These are phyloP conservation scores for Polychytrium aggregatum DNA, from an alignment of 192 early-diverging fungal species.

Conservation along the genomic window DNA sequence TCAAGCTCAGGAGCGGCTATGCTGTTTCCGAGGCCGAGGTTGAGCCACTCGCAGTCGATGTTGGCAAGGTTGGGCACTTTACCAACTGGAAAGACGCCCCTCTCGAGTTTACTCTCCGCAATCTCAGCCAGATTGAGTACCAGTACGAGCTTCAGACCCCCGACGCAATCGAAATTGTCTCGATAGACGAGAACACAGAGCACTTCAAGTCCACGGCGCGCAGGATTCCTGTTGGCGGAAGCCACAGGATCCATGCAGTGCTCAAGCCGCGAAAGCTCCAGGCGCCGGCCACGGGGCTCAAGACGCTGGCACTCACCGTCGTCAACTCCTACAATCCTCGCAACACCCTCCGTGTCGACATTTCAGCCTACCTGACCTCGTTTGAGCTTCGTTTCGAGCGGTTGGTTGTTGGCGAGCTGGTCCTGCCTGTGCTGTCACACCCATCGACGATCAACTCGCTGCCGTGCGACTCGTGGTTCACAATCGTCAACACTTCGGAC, in stretches of 20 bases:
- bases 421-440: conserved; percentile 61
- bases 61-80: conserved; percentile 69
- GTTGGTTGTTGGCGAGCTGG: conserved; percentile 48
- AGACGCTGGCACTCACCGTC: conserved; percentile 37
- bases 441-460: conserved; percentile 38
- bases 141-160: conserved; percentile 42
- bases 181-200: background rate
- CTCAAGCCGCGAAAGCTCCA: conserved; percentile 54
- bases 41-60: conserved; percentile 37
- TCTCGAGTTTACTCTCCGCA: conserved; percentile 52
- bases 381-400: conserved; percentile 70
- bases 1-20: conserved; percentile 50
- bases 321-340: conserved; percentile 55
- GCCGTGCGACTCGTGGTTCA: conserved; percentile 76
- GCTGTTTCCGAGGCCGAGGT: conserved; percentile 48
- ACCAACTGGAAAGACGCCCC: conserved; percentile 55
- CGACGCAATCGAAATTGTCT: conserved; percentile 32
- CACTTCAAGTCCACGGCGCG: conserved; percentile 11
- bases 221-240: conserved; percentile 12
- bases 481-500: conserved; percentile 59
- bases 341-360: conserved; percentile 38
- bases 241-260: conserved; percentile 38
- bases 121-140: conserved; percentile 51
- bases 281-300: conserved; percentile 33
- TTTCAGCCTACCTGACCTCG: conserved; percentile 48